phyloP scores from a whole-genome alignment of 805 yeast genomes.

The Pichia paraexigua region DNA sequence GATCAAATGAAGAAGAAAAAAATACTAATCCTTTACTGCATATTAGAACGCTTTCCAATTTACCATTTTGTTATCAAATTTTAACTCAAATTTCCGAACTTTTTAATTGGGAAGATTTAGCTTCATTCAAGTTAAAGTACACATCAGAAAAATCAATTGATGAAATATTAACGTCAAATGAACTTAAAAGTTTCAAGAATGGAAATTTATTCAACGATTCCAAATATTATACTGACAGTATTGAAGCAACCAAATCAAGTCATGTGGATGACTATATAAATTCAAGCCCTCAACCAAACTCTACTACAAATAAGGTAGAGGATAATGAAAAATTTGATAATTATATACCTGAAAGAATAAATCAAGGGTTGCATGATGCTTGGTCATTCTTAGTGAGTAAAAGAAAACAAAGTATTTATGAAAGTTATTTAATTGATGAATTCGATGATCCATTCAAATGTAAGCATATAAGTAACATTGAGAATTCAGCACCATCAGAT shows the following conservation, averaged over 20 bases:
- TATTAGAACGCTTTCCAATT: conserved; percentile 22
- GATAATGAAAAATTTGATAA: background rate
- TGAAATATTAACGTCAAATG: conserved; percentile 28
- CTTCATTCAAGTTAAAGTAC: conserved; percentile 23
- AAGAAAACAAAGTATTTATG: conserved; percentile 45
- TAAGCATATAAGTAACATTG: background rate
- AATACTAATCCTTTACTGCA: conserved; percentile 5
- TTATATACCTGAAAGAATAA: conserved; percentile 9
- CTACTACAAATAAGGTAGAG: background rate
- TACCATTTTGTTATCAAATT: conserved; percentile 21
- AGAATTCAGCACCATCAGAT: background rate
- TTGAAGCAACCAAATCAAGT: conserved; percentile 10
- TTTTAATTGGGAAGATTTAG: conserved; percentile 15
- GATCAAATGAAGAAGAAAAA: background rate
- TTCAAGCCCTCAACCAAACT: background rate
- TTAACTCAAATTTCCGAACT: conserved; percentile 21
- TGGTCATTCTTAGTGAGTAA: conserved; percentile 43
- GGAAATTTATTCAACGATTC: conserved; percentile 29
- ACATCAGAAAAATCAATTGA: conserved; percentile 17
- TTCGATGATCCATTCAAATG: conserved; percentile 16
- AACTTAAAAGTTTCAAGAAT: conserved; percentile 23
- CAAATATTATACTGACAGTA: conserved; percentile 4
- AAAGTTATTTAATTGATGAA: conserved; percentile 34
- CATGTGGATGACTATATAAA: conserved; percentile 12
- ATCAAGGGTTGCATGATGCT: conserved; percentile 21